Evolutionary conservation across 192 early-diverging fungal genomes (phyloP).

Genomic region (Polychytrium aggregatum): DNA sequence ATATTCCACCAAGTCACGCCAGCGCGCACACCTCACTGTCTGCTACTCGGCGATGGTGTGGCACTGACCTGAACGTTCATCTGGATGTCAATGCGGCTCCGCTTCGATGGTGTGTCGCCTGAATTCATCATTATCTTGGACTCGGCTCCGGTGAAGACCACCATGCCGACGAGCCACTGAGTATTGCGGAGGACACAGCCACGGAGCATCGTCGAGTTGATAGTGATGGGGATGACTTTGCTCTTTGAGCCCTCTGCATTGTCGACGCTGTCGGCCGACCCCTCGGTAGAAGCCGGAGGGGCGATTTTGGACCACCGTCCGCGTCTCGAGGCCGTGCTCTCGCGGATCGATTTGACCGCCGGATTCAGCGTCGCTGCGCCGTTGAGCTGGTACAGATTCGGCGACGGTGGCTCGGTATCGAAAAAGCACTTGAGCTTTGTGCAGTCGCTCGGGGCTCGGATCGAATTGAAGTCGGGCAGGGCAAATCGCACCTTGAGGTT

Average conservation of each 20-base stretch:
- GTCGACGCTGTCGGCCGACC: neutral
- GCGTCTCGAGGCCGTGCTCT: too few relatives aligned
- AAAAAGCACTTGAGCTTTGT: slow-evolving; percentile 13
- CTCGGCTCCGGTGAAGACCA: slow-evolving; percentile 84
- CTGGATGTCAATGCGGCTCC: slow-evolving; percentile 78
- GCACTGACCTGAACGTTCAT: slow-evolving; percentile 84
- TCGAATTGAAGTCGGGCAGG: slow-evolving; percentile 50
- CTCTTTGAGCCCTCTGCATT: neutral
- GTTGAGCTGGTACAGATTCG: slow-evolving; percentile 36
- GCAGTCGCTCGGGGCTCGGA: slow-evolving; percentile 68
- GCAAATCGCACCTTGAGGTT: slow-evolving; percentile 78
- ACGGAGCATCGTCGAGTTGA: slow-evolving; percentile 61
- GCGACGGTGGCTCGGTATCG: slow-evolving; percentile 34
- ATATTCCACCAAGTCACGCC: too few relatives aligned
- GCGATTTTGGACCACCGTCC: slow-evolving; percentile 2
- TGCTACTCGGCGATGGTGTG: too few relatives aligned
- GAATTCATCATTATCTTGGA: slow-evolving; percentile 95
- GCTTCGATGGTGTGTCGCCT: slow-evolving; percentile 84
- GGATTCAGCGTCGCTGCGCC: slow-evolving; percentile 18
- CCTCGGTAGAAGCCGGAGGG: too few relatives aligned
- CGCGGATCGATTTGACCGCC: too few relatives aligned
- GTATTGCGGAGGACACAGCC: slow-evolving; percentile 93
- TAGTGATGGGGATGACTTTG: slow-evolving; percentile 44
- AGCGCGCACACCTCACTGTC: too few relatives aligned
- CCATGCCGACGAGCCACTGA: slow-evolving; percentile 73